These are phyloP conservation scores for Pestalotiopsis sp. DNA, from an alignment of 2,329 filamentous ascomycete species.

Conservation along the genomic window DNA sequence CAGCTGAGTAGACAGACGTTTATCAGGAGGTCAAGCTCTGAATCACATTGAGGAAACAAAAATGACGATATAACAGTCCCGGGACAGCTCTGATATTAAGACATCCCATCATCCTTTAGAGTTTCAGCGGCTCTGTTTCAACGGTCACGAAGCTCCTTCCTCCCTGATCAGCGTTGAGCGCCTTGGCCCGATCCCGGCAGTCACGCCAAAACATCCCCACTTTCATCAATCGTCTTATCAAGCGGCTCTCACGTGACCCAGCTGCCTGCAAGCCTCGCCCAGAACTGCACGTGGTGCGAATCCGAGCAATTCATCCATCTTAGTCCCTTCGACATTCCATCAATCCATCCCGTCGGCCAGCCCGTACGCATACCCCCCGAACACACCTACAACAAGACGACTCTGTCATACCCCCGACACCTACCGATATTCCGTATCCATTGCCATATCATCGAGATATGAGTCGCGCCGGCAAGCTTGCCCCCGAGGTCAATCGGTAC, in stretches of 20 bases:
- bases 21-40: neutral
- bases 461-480: conserved; percentile 95
- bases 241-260: neutral
- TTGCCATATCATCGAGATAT: conserved; percentile 66
- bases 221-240: neutral
- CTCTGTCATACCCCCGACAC: neutral
- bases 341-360: conserved; percentile 8
- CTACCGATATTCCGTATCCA: conserved; percentile 7
- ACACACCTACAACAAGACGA: conserved; percentile 2
- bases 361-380: conserved; percentile 1
- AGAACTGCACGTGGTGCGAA: neutral
- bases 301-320: neutral
- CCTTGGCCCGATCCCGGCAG: neutral
- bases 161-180: neutral
- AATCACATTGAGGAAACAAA: neutral
- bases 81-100: neutral
- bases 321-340: neutral
- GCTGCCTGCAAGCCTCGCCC: neutral
- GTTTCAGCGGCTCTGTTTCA: neutral
- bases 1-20: neutral
- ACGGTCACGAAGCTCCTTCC: neutral
- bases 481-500: conserved; percentile 98
- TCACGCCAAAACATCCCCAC: neutral
- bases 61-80: neutral
- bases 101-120: neutral